phyloP scores from a whole-genome alignment of 805 yeast species.

The Nadsonia fulvescens region DNA sequence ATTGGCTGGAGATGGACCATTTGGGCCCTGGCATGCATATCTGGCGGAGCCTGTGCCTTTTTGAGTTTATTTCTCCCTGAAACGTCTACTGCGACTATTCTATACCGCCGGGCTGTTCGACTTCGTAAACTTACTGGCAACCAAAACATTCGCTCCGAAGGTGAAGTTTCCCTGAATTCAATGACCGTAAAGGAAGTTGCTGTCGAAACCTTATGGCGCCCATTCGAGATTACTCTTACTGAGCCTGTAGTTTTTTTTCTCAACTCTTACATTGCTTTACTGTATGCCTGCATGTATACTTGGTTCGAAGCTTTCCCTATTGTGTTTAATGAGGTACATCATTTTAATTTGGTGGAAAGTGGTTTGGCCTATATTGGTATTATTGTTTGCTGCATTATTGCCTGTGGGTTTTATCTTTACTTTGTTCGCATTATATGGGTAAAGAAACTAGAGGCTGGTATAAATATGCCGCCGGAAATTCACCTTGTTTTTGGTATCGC shows the following conservation, averaged over 20 bases:
- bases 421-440: no score
- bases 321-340: constrained; percentile 24
- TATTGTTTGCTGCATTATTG: constrained; percentile 23
- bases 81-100: constrained; percentile 27
- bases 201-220: constrained; percentile 14
- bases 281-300: constrained; percentile 30
- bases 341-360: constrained; percentile 26
- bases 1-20: constrained; percentile 38
- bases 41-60: constrained; percentile 20
- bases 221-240: constrained; percentile 24
- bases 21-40: constrained; percentile 24
- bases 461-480: no score
- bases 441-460: constrained; percentile 1
- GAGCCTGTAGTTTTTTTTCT: constrained; percentile 37
- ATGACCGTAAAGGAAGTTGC: constrained; percentile 5
- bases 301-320: constrained; percentile 44
- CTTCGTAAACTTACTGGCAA: constrained; percentile 31
- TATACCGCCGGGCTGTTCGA: constrained; percentile 30
- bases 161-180: constrained; percentile 23
- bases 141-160: constrained; percentile 25
- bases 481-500: constrained; percentile 22
- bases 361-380: constrained; percentile 29
- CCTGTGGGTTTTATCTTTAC: constrained; percentile 2
- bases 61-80: constrained; percentile 31
- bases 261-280: constrained; percentile 29